Percentiles rank a stretch among this genome's conserved stretches.
phyloP scores from a whole-genome alignment of 257 asterid species.

The Solanum chmielewskii region DNA sequence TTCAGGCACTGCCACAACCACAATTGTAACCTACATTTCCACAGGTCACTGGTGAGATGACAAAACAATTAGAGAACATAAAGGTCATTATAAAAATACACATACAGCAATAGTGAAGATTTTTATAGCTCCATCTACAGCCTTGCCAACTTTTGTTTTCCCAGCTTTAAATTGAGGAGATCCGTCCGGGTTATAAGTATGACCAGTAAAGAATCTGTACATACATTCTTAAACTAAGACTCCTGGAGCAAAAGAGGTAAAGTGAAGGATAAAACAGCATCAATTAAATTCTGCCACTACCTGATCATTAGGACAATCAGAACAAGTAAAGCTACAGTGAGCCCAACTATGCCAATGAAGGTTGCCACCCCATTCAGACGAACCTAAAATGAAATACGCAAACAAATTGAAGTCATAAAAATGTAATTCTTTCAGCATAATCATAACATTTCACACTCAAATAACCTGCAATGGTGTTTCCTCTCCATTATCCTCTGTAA shows the following conservation, averaged over 20 bases:
- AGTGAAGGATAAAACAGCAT: conserved; percentile 1
- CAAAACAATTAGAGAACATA: not conserved
- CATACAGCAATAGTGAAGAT: conserved; percentile 92
- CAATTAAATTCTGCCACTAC: conserved; percentile 18
- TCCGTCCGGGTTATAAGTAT: conserved; percentile 49
- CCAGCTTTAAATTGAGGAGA: conserved; percentile 52
- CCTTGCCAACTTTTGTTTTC: conserved; percentile 48
- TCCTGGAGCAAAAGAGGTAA: not conserved
- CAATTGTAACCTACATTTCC: conserved; percentile 70
- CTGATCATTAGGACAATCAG: conserved; percentile 64
- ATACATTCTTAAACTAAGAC: conserved; percentile 3
- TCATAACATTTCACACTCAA: not conserved
- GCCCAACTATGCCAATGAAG: conserved; percentile 84
- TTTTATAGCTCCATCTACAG: conserved; percentile 61
- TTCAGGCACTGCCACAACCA: conserved; percentile 97
- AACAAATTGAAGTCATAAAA: not conserved
- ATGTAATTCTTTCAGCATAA: not conserved
- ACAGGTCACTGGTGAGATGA: not conserved
- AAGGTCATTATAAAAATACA: not conserved
- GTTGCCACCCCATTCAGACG: conserved; percentile 94
- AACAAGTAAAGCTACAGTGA: conserved; percentile 61
- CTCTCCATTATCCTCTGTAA: conserved; percentile 96
- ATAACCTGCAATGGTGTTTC: conserved; percentile 95
- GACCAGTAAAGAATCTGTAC: conserved; percentile 73
- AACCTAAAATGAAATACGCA: conserved; percentile 38